Evolutionary conservation across 352 stramenopile genomes (phyloP).

Genomic region (Plasmopara halstedii): DNA sequence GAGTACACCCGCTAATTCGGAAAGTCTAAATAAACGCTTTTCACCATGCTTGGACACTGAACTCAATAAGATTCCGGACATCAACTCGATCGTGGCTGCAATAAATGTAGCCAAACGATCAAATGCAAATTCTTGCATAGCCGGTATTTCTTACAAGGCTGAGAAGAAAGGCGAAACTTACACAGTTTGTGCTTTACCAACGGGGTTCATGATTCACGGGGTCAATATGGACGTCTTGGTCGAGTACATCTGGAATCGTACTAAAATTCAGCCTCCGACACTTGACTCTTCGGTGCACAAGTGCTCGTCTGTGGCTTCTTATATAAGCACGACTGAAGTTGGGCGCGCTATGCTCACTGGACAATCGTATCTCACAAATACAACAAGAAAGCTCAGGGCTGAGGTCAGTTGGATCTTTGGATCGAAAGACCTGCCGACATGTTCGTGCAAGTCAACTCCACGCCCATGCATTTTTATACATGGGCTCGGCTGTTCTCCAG

Average conservation of each 20-base stretch:
- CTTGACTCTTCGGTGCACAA: not conserved
- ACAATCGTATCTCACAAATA: not conserved
- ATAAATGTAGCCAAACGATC: slow-evolving; percentile 13
- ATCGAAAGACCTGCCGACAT: not conserved
- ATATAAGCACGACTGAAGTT: slow-evolving; percentile 6
- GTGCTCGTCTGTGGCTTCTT: slow-evolving; percentile 5
- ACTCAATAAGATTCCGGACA: slow-evolving; percentile 9
- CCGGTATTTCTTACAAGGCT: slow-evolving; percentile 5
- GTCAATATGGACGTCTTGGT: slow-evolving; percentile 27
- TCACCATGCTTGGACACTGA: slow-evolving; percentile 7
- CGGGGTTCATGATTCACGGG: slow-evolving; percentile 26
- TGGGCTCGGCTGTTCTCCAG: slow-evolving; percentile 2
- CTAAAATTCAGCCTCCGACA: slow-evolving; percentile 9
- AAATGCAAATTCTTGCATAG: too few species aligned
- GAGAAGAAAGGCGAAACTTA: slow-evolving; percentile 6
- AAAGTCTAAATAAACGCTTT: not conserved
- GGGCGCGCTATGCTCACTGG: slow-evolving; percentile 17
- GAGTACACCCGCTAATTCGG: slow-evolving; percentile 10
- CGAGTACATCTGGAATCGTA: slow-evolving; percentile 8
- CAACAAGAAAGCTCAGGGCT: slow-evolving; percentile 1
- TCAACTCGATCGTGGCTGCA: slow-evolving; percentile 20
- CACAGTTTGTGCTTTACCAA: slow-evolving; percentile 26
- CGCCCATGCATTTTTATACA: slow-evolving; percentile 14
- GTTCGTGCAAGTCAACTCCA: slow-evolving; percentile 8
- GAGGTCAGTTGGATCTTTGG: slow-evolving; percentile 1